A percentile compares a stretch with the other conserved stretches of the same genome.
Conservation (phyloP, 108 stramenopile species). For the Cyclostephanos invisitatus region DNA sequence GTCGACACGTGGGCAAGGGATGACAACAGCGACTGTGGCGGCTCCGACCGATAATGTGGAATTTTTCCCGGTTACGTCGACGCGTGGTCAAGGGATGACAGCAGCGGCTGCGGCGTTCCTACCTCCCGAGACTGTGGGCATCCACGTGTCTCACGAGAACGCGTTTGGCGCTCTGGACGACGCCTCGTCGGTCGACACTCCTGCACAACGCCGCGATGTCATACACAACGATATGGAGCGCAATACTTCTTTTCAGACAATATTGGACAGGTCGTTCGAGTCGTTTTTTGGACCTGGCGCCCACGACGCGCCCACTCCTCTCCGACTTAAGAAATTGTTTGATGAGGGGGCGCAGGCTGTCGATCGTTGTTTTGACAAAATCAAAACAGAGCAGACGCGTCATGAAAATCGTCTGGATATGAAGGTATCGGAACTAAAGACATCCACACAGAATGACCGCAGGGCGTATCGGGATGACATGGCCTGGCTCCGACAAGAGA, state of each 20-base stretch:
- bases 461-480: no score
- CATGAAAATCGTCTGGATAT: not conserved
- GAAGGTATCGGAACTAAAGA: not conserved
- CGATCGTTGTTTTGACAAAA: not conserved
- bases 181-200: not conserved
- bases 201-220: no score
- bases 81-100: no score
- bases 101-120: not conserved
- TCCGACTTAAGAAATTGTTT: not conserved
- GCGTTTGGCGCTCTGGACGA: not conserved
- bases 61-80: no score
- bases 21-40: not conserved
- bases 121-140: not conserved
- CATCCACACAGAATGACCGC: no score
- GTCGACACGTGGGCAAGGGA: no score
- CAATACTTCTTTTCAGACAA: no score
- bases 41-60: not conserved
- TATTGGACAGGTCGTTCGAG: not conserved
- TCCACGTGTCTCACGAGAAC: not conserved
- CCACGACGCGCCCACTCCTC: not conserved
- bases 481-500: no score
- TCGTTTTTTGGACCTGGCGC: not conserved
- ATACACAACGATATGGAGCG: no score
- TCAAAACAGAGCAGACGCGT: not conserved
- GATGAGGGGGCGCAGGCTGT: not conserved